A percentile compares a stretch with the other conserved stretches of the same genome.
Evolutionary conservation across 2,329 filamentous ascomycete species (phyloP).

Genomic region (Diplodia intermedia): DNA sequence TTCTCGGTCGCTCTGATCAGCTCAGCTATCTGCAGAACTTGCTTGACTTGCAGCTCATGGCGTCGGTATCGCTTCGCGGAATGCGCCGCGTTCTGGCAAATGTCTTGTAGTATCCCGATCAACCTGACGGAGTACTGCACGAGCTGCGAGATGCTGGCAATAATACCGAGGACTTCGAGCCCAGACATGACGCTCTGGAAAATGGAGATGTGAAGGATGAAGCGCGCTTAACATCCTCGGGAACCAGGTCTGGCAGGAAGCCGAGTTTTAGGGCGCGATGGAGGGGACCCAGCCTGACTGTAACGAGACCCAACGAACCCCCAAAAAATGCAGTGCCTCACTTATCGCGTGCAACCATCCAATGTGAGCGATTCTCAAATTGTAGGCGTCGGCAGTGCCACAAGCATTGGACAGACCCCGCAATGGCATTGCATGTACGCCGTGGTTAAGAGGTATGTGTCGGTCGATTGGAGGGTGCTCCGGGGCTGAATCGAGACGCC

Average conservation of each 20-base stretch:
- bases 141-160: constrained; percentile 6
- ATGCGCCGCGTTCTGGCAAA: neutral
- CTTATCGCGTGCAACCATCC: too few species aligned
- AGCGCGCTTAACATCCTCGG: neutral
- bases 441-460: too few species aligned
- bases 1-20: neutral
- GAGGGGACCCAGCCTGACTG: too few species aligned
- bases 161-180: neutral
- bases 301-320: too few species aligned
- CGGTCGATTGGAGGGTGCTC: too few species aligned
- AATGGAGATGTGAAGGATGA: neutral
- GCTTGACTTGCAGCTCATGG: neutral
- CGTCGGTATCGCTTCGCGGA: neutral
- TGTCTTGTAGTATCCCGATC: neutral
- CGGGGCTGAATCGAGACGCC: too few species aligned
- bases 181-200: neutral
- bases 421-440: too few species aligned
- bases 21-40: neutral
- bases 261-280: neutral
- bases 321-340: too few species aligned
- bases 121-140: neutral
- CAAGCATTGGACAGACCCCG: too few species aligned
- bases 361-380: too few species aligned
- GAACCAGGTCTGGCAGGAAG: neutral
- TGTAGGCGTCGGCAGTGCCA: too few species aligned